Evolutionary conservation across 2,329 filamentous ascomycete genomes (phyloP), one percentile per base, ranked within the genome.

Genomic region (Coniochaeta sp.): DNA sequence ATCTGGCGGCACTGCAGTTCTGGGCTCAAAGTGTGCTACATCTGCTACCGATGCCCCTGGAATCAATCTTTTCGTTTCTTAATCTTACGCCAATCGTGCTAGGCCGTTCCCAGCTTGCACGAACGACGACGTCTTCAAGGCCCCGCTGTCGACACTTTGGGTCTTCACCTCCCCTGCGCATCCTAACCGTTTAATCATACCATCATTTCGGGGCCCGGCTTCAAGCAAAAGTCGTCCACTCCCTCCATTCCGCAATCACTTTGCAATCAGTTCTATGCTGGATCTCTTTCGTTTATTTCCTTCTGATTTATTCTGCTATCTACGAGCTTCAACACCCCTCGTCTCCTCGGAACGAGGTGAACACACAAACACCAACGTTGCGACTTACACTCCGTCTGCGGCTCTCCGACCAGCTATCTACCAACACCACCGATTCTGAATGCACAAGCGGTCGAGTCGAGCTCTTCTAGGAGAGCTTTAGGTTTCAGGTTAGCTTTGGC

Each of bases 101-200:
- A 56, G 34, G 30, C 28, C 32, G 54, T 56, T 56, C 22, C 30
- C 30, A 56, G 47, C n/a, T 28, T 52, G 54, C 54, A 36, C 54
- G 17, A 36, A 4, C 30, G 38, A 22, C 28, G 54, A n/a, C n/a
- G n/a, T n/a, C n/a, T 56, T 34, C 19, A 14, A 56, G 54, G 54
- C 22, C 54, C 54, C 34, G 54, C 34, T 36, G 4, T 28, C 54
- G 30, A 34, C 3, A 34, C 54, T 19, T 34, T 2, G 16, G 30
- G 5, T 24, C 9, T 56, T 34, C 28, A 56, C 34, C 34, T 38
- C 54, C 54, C 54, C 54, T 56, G 28, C 54, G n/a, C 54, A 56
- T 56, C 54, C 54, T n/a, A 38, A 56, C 54, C 54, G 54, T 56
- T 56, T 56, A 56, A 56, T 56, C 54, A 56, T 56, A 56, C 30